Conservation (phyloP, 176 grass and related monocot species). For the Oryza officinalis region DNA sequence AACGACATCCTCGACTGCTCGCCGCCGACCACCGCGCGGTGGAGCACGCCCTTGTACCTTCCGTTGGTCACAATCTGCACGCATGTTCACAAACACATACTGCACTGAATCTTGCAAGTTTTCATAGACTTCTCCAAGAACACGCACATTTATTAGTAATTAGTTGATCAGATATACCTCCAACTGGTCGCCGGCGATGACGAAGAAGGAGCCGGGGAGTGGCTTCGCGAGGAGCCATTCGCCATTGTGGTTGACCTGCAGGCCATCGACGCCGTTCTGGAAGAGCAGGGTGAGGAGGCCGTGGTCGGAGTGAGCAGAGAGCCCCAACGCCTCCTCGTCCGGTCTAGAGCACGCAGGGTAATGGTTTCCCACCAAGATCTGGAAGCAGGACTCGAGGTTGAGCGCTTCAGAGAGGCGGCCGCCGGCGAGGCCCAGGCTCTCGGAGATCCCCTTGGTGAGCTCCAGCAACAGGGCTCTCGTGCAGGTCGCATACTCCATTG, state of each 20-base stretch:
- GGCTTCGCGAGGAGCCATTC: slow-evolving; percentile 64
- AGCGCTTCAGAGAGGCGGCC: slow-evolving; percentile 32
- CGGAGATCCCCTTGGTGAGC: slow-evolving; percentile 48
- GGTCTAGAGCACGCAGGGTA: slow-evolving; percentile 54
- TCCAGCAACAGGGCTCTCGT: slow-evolving; percentile 48
- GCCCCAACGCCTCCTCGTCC: slow-evolving; percentile 19
- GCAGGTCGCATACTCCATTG: slow-evolving; percentile 46
- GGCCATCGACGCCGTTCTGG: slow-evolving; percentile 76
- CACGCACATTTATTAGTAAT: not conserved
- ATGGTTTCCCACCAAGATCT: slow-evolving; percentile 57
- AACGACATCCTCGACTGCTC: slow-evolving; percentile 58
- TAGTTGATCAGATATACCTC: slow-evolving; percentile 59
- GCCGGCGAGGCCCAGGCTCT: slow-evolving; percentile 61
- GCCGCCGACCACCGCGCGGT: slow-evolving; percentile 59
- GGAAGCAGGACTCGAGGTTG: slow-evolving; percentile 58
- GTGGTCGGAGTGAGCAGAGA: slow-evolving; percentile 68
- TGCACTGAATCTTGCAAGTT: not conserved
- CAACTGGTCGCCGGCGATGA: slow-evolving; percentile 74
- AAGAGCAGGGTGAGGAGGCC: slow-evolving; percentile 73
- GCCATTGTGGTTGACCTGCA: slow-evolving; percentile 56
- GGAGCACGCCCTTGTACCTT: slow-evolving; percentile 63
- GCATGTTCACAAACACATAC: not conserved
- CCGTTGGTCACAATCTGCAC: slow-evolving; percentile 80
- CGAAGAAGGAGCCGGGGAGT: slow-evolving; percentile 61
- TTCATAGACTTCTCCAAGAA: not conserved